Conservation (phyloP, 2,329 filamentous ascomycete species). For the Aurifilum marmelostoma region DNA sequence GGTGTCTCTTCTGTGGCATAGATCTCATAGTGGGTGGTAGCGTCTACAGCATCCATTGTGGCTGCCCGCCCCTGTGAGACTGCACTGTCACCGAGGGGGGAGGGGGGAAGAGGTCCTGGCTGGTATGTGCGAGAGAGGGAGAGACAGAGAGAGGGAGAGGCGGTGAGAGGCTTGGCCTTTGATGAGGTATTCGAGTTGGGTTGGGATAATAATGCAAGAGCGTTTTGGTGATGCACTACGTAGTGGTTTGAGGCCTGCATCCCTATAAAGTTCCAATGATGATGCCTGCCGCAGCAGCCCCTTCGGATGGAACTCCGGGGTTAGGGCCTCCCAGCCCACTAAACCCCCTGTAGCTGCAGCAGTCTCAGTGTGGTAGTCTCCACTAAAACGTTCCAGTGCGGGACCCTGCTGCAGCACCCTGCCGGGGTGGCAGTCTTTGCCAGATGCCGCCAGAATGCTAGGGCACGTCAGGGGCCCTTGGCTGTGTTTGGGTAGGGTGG, state of each 20-base stretch:
- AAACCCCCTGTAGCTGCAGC: conserved; percentile 9
- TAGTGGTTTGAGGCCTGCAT: not conserved
- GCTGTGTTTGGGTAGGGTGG: not conserved
- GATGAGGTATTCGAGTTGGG: not conserved
- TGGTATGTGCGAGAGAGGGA: too few species aligned
- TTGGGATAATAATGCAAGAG: not conserved
- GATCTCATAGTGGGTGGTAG: conserved; percentile 63
- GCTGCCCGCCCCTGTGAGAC: conserved; percentile 14
- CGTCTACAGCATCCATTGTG: conserved; percentile 60
- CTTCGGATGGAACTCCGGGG: not conserved
- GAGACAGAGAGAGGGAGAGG: not conserved
- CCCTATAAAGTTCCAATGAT: not conserved
- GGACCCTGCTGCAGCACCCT: not conserved
- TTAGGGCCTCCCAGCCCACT: not conserved
- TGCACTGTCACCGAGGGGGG: conserved; percentile 14
- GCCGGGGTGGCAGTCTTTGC: not conserved
- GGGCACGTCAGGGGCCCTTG: not conserved
- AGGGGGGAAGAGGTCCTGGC: not conserved
- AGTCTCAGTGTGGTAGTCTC: not conserved
- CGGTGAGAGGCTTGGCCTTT: not conserved
- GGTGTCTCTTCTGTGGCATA: conserved; percentile 63
- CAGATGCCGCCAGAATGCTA: too few species aligned
- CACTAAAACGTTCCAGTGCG: conserved; percentile 15
- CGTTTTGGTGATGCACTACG: not conserved
- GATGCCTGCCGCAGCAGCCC: conserved; percentile 7